These are phyloP conservation scores for Moesziomyces parantarcticus DNA, from an alignment of 1,284 basidiomycete species.

Conservation along the genomic window DNA sequence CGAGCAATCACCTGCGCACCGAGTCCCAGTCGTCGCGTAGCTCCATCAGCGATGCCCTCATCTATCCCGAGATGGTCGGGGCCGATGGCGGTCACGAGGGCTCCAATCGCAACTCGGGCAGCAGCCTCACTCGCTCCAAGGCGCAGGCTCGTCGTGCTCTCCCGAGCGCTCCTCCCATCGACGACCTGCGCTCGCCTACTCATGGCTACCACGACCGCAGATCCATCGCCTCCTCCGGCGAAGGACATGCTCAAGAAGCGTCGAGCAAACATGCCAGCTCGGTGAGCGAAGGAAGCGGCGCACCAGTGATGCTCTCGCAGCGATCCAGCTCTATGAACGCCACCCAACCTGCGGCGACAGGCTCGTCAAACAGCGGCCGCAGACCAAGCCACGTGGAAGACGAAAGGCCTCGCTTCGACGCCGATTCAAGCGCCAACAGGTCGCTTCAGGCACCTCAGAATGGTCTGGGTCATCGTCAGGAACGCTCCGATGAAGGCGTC, in stretches of 20 bases:
- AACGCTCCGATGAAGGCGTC: conserved; percentile 28
- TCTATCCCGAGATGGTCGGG: conserved; percentile 28
- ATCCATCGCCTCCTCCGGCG: conserved; percentile 39
- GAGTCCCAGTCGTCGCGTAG: conserved; percentile 56
- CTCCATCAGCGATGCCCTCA: conserved; percentile 50
- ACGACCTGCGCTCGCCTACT: conserved; percentile 41
- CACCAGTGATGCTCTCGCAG: conserved; percentile 20
- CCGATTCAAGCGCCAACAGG: conserved; percentile 3
- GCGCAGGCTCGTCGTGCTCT: conserved; percentile 46
- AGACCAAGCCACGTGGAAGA: conserved; percentile 21
- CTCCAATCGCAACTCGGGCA: conserved; percentile 41
- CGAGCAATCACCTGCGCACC: conserved; percentile 41
- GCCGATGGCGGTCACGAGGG: conserved; percentile 29
- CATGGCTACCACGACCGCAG: conserved; percentile 31
- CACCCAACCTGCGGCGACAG: conserved; percentile 5
- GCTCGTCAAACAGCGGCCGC: conserved; percentile 7
- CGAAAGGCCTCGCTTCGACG: conserved; percentile 15
- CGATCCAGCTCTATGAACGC: conserved; percentile 29
- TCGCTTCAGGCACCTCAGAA: conserved; percentile 14
- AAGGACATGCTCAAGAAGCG: conserved; percentile 28
- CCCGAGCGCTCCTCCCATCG: conserved; percentile 35
- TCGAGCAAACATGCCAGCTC: conserved; percentile 15
- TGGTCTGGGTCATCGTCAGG: conserved; percentile 23
- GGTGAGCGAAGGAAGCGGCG: conserved; percentile 12
- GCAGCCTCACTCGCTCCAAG: conserved; percentile 46